Evolutionary conservation across 169 alveolate genomes (phyloP).

Genomic region (Besnoitia besnoiti): DNA sequence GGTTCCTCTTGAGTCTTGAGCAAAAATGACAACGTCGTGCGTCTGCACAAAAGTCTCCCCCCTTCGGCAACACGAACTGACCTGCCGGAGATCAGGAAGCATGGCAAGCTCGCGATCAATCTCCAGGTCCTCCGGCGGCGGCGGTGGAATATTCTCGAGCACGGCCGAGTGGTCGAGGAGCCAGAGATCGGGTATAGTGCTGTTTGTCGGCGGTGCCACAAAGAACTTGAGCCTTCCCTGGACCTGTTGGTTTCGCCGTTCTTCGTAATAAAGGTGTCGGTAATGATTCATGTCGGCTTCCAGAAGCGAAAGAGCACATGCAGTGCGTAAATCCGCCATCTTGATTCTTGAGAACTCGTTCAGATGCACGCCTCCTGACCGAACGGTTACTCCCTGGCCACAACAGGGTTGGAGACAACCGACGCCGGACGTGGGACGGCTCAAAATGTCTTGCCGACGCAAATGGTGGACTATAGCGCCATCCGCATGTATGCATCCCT

Average conservation of each 20-base stretch:
- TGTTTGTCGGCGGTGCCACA: neutral
- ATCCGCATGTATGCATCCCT: no score
- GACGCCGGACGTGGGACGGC: no score
- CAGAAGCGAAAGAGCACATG: constrained; percentile 1
- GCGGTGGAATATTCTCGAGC: neutral
- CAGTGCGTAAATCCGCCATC: constrained; percentile 7
- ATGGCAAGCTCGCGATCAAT: neutral
- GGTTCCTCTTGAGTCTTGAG: no score
- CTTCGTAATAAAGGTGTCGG: constrained; percentile 1
- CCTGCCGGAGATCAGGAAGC: constrained; percentile 30
- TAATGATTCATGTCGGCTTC: constrained; percentile 30
- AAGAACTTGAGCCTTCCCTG: constrained; percentile 9
- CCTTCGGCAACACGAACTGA: no score
- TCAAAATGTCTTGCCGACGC: no score
- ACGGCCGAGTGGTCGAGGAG: constrained; percentile 4
- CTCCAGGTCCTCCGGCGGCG: neutral
- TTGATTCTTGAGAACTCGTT: neutral
- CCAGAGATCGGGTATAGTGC: neutral
- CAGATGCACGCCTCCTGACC: neutral
- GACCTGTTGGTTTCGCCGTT: neutral
- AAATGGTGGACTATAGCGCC: no score
- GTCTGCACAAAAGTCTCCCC: no score
- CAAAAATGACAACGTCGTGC: no score
- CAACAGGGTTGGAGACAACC: neutral
- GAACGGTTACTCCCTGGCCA: neutral